These are phyloP conservation scores for Uronychia binucleata DNA, from an alignment of 73 alveolate genomes.

Conservation along the genomic window DNA sequence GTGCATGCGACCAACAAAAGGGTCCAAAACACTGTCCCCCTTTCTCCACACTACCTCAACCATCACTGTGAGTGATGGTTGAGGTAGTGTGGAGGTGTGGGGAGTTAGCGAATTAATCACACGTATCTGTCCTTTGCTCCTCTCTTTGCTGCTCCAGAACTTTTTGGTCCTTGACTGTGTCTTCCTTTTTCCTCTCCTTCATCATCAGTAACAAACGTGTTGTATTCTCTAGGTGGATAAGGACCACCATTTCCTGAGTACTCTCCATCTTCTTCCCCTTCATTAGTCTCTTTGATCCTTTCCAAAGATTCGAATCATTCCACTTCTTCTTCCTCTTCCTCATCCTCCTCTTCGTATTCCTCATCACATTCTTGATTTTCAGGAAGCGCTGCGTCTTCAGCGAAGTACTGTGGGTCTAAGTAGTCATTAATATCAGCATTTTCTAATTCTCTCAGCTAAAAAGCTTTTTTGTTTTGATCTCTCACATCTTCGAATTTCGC, in stretches of 20 bases:
- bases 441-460: slow-evolving; percentile 41
- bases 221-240: neutral
- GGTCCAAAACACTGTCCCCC: too few relatives aligned
- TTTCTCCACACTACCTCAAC: too few relatives aligned
- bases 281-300: neutral
- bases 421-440: neutral
- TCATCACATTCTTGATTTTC: neutral
- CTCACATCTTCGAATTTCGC: slow-evolving; percentile 61
- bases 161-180: neutral
- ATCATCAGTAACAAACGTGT: neutral
- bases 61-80: too few relatives aligned
- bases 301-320: neutral
- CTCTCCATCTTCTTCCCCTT: neutral
- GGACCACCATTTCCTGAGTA: too few relatives aligned
- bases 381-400: slow-evolving; percentile 4
- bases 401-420: neutral
- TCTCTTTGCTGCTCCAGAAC: neutral
- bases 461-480: slow-evolving; percentile 43
- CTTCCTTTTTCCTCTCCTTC: neutral
- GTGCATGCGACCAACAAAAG: too few relatives aligned
- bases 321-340: slow-evolving; percentile 2
- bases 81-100: too few relatives aligned
- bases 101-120: too few relatives aligned
- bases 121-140: neutral
- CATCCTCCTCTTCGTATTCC: slow-evolving; percentile 4